These are phyloP conservation scores for Tulasnella sp. DNA, from an alignment of 768 basidiomycete species.

Conservation along the genomic window DNA sequence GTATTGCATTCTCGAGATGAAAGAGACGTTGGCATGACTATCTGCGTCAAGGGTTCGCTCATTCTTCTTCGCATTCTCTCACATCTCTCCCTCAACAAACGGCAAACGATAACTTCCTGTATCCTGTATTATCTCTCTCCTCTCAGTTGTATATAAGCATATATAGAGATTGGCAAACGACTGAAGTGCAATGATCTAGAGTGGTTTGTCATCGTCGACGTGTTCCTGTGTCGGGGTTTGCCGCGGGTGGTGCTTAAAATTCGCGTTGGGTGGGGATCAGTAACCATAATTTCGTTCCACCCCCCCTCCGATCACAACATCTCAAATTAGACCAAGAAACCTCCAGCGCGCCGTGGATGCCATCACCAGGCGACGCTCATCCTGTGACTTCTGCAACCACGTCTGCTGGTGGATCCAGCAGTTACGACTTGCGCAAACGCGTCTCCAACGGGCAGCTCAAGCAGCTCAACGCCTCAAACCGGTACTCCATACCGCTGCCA, in stretches of 20 bases:
- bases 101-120: not conserved
- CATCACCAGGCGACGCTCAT: conserved; percentile 13
- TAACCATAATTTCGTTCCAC: not conserved
- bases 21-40: conserved; percentile 2
- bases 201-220: conserved; percentile 1
- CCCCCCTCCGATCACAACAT: conserved; percentile 1
- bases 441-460: conserved; percentile 15
- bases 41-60: not conserved
- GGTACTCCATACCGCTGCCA: conserved; percentile 12
- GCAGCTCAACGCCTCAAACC: conserved; percentile 19
- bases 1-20: not conserved
- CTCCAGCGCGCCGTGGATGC: not conserved
- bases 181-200: not conserved
- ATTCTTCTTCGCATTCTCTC: not conserved
- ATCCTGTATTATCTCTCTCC: conserved; percentile 11
- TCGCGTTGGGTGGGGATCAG: conserved; percentile 9
- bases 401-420: not conserved
- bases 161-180: conserved; percentile 11
- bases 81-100: not conserved
- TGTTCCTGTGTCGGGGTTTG: not conserved
- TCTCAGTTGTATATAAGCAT: not conserved
- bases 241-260: conserved; percentile 5
- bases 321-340: not conserved
- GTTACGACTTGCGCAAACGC: conserved; percentile 7
- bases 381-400: not conserved